Conservation (phyloP, 108 stramenopile genomes). For the Pseudonitzschia delicatissima region DNA sequence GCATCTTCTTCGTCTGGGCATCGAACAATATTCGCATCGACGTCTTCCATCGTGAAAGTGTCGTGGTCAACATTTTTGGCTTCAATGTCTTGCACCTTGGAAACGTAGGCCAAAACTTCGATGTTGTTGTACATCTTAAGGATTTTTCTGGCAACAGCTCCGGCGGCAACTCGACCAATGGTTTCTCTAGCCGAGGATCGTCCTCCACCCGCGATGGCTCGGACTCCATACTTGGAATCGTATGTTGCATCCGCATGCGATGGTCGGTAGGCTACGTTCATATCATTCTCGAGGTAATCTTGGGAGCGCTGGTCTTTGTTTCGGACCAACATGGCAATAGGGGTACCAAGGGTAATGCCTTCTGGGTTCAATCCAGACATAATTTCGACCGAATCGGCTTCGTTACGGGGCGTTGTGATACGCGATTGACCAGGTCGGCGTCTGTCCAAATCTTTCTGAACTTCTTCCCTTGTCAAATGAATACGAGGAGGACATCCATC, state of each 20-base stretch:
- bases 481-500: slow-evolving; percentile 97
- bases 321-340: slow-evolving; percentile 95
- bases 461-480: slow-evolving; percentile 81
- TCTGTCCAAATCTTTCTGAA: slow-evolving; percentile 94
- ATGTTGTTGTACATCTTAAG: slow-evolving; percentile 83
- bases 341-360: slow-evolving; percentile 93
- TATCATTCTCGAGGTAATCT: slow-evolving; percentile 96
- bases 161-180: slow-evolving; percentile 98
- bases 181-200: slow-evolving; percentile 95
- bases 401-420: slow-evolving; percentile 97
- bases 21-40: slow-evolving; percentile 95
- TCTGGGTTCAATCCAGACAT: slow-evolving; percentile 85
- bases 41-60: slow-evolving; percentile 91
- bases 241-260: slow-evolving; percentile 98
- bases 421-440: slow-evolving; percentile 91
- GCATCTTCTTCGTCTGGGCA: slow-evolving; percentile 88
- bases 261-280: slow-evolving; percentile 95
- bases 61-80: slow-evolving; percentile 76
- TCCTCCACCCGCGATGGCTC: slow-evolving; percentile 97
- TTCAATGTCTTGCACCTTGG: slow-evolving; percentile 87
- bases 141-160: slow-evolving; percentile 95
- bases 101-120: slow-evolving; percentile 93
- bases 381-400: slow-evolving; percentile 94
- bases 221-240: slow-evolving; percentile 98
- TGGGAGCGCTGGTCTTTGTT: slow-evolving; percentile 89